Evolutionary conservation across 2,329 filamentous ascomycete species (phyloP), one percentile per base, ranked within the genome.

Genomic region (Fusarium poae): DNA sequence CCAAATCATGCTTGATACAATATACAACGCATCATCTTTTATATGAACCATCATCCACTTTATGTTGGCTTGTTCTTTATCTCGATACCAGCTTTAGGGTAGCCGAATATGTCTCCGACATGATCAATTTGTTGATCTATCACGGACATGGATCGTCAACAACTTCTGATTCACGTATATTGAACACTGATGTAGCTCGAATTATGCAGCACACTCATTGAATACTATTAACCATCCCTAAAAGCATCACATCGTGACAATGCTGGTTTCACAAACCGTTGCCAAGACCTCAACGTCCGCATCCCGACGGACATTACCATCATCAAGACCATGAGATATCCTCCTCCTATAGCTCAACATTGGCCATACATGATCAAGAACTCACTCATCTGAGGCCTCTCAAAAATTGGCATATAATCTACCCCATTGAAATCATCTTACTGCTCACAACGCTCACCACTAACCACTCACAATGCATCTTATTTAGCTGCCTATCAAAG

Each of bases 401-500:
- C 15, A 4, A 9, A 9, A 21, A 6, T 11, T 18, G 11, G 2
- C 5, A 21, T 16, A 21, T 37, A 2, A 6, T 18, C 23, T 40
- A 21, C 11, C 9, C n/a, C 15, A 27, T 10, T 34, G 9, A n/a
- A 20, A 5, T 23, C 13, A 29, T 39, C 32, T 25, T 18, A 9
- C 23, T 59, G 32, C 27, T 45, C 30, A 46, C 29, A 5, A 20
- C 27, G 12, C 25, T n/a, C 27, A 37, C 20, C 46, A 61, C 13
- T 48, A 49, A 50, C 77, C 77, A 79, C 77, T 76, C 58, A 75
- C 18, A 56, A 61, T 37, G 25, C 29, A 23, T 32, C 65, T 66
- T 76, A 78, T 78, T 55, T 68, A 63, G 75, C 75, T 78, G 76
- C 77, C 77, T 78, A 60, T 18, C 21, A 57, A 16, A 39, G 30